Conservation (phyloP, 2,329 filamentous ascomycete species). For the Aspergillus fischeri region DNA sequence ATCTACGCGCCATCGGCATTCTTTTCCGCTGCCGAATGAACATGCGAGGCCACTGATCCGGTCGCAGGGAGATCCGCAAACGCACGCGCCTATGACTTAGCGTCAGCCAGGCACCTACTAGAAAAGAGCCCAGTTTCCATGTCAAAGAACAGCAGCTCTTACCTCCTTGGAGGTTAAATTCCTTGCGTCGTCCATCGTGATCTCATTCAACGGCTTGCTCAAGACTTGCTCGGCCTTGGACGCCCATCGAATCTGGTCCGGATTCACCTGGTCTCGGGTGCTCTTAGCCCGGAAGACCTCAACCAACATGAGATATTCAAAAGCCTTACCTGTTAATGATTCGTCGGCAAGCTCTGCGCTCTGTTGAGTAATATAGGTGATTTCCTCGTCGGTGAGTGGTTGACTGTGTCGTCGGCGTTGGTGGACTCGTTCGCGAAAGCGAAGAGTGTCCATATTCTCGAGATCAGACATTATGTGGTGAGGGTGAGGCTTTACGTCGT, state of each 20-base stretch:
- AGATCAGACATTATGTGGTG: not conserved
- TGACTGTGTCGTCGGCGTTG: constrained; percentile 4
- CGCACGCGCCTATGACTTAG: constrained; percentile 5
- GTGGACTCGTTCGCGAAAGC: constrained; percentile 8
- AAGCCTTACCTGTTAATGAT: not conserved
- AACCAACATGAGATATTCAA: not conserved
- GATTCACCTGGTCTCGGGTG: not conserved
- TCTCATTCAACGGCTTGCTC: constrained; percentile 10
- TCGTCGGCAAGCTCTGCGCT: constrained; percentile 10
- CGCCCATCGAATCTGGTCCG: constrained; percentile 9
- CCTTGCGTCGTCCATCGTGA: constrained; percentile 8
- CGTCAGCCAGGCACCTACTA: not conserved
- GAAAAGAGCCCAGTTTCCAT: not conserved
- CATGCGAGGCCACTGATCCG: constrained; percentile 16
- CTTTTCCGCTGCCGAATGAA: constrained; percentile 12
- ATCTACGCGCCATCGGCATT: constrained; percentile 3
- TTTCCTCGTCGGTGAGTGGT: constrained; percentile 13
- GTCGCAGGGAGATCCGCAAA: constrained; percentile 12
- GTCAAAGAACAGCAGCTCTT: not conserved
- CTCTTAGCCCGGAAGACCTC: not conserved
- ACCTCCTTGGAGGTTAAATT: constrained; percentile 12
- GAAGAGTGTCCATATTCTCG: constrained; percentile 7
- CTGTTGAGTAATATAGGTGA: constrained; percentile 8
- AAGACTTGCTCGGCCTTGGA: constrained; percentile 7
- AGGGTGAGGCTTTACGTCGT: not conserved